A percentile compares a stretch with the other conserved stretches of the same genome.
Evolutionary conservation across 169 alveolate species (phyloP).

Genomic region (Plasmodium relictum): DNA sequence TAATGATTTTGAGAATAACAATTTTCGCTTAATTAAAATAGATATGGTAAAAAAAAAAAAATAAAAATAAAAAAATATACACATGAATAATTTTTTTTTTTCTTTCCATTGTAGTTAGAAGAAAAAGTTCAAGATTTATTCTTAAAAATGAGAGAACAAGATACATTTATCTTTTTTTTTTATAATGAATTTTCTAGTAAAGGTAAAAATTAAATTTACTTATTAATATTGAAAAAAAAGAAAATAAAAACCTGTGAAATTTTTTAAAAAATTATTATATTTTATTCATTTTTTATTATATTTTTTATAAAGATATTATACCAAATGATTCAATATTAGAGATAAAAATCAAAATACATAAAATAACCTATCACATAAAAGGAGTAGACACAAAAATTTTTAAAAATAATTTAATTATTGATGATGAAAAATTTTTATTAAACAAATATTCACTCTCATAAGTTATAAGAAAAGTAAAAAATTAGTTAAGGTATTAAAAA

Average conservation of each 20-base stretch:
- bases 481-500: neutral
- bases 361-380: neutral
- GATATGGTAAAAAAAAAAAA: slow-evolving; percentile 24
- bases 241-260: too few species aligned
- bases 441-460: neutral
- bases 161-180: slow-evolving; percentile 26
- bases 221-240: neutral
- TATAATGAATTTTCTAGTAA: neutral
- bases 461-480: neutral
- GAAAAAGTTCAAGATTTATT: slow-evolving; percentile 30
- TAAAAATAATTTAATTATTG: neutral
- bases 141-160: slow-evolving; percentile 17
- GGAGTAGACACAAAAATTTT: neutral
- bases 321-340: slow-evolving; percentile 37
- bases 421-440: slow-evolving; percentile 21
- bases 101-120: slow-evolving; percentile 13
- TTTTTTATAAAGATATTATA: neutral
- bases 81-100: neutral
- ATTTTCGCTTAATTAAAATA: slow-evolving; percentile 24
- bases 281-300: neutral
- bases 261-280: too few species aligned
- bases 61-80: neutral
- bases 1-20: slow-evolving; percentile 17
- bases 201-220: slow-evolving; percentile 8
- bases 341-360: slow-evolving; percentile 41